Evolutionary conservation across 2,329 filamentous ascomycete genomes (phyloP), one percentile per base, ranked within the genome.

Genomic region (Xylaria hypoxylon): DNA sequence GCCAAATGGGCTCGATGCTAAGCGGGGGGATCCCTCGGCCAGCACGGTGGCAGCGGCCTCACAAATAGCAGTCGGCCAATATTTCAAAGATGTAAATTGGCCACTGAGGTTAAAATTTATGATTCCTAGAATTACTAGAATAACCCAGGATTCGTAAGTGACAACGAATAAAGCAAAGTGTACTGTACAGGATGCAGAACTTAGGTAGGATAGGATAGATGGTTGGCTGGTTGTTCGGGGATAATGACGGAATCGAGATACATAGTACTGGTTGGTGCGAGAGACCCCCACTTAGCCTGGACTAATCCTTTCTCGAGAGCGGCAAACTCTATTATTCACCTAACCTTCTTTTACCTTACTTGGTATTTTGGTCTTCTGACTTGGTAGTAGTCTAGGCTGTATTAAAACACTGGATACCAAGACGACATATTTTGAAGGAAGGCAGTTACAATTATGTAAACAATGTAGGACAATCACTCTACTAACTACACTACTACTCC

Each of bases 221-320:
- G 35, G 35, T 15, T 38, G 35, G 42, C 24, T 31, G 51, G 53
- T 55, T n/a, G n/a, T n/a, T n/a, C n/a, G n/a, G n/a, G 53, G 55
- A 50, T 52, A 52, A 63, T 64, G 64, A 67, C 60, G 55, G 50
- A 59, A 60, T 64, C 28, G 55, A 64, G 53, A 64, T 64, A 15
- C 10, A 8, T 31, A 5, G 8, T 31, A 22, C 59, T 63, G 17
- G 57, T 26, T n/a, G 40, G 45, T 55, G 48, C 59, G 59, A 50
- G 64, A n/a, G 56, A 58, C 31, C 42, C 31, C 24, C 42, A 48
- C 56, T 31, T 26, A 6, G 44, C 22, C 22, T 42, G 11, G 31
- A 38, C 35, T 15, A 15, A 40, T 19, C 31, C 50, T 19, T 44
- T 26, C 53, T 45, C 17, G 53, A 56, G 17, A 56, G 62, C 55